These are phyloP conservation scores for Secale cereale DNA, from an alignment of 176 grass and related monocot genomes.

Conservation along the genomic window DNA sequence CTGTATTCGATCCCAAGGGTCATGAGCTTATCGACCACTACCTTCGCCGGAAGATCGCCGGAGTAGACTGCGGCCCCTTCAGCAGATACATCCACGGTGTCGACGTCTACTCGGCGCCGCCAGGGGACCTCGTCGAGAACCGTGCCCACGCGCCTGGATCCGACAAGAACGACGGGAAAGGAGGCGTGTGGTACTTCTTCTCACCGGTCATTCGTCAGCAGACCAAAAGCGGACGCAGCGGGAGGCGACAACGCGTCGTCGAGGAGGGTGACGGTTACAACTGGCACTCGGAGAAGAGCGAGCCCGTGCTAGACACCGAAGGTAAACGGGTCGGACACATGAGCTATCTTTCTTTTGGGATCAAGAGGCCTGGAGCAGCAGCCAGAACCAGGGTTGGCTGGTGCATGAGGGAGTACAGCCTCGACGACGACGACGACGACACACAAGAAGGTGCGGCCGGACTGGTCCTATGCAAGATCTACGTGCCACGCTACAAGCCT, in stretches of 20 bases:
- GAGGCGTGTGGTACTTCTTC: conserved; percentile 1
- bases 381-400: background rate
- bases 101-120: background rate
- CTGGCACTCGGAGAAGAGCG: background rate
- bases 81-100: background rate
- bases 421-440: background rate
- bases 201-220: background rate
- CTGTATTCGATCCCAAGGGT: background rate
- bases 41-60: background rate
- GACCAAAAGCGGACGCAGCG: background rate
- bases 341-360: too few species aligned
- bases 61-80: background rate
- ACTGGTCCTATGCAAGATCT: conserved; percentile 1
- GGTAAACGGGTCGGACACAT: background rate
- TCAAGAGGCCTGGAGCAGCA: too few species aligned
- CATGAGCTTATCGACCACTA: background rate
- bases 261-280: background rate
- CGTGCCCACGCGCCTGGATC: background rate
- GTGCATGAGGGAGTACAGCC: background rate
- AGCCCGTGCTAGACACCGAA: background rate
- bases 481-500: background rate
- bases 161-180: background rate
- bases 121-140: background rate
- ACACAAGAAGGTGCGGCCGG: background rate
- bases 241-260: background rate